A percentile compares a stretch with the other conserved stretches of the same genome.
These are phyloP conservation scores for Phytophthora pinifolia DNA, from an alignment of 352 stramenopile genomes.

Conservation along the genomic window DNA sequence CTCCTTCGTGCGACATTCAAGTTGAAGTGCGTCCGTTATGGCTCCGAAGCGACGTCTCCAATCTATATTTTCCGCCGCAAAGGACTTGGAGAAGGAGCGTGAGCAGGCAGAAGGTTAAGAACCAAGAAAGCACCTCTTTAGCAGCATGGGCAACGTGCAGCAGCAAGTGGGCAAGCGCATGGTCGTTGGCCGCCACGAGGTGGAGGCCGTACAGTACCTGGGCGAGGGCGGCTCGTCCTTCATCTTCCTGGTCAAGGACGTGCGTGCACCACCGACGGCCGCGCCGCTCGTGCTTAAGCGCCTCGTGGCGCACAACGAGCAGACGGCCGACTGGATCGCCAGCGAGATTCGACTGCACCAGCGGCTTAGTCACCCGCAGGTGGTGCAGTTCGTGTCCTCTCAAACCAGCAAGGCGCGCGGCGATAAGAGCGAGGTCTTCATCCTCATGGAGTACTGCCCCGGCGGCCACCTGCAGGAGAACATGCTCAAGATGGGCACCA, in stretches of 20 bases:
- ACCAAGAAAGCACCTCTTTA: background rate
- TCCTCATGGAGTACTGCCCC: slow-evolving; percentile 97
- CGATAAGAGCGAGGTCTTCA: slow-evolving; percentile 88
- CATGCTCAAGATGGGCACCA: slow-evolving; percentile 86
- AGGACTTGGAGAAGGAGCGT: too few relatives aligned
- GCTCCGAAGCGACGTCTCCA: slow-evolving; percentile 34
- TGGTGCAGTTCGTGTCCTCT: slow-evolving; percentile 71
- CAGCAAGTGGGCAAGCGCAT: slow-evolving; percentile 73
- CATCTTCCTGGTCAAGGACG: slow-evolving; percentile 82
- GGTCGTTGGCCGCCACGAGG: slow-evolving; percentile 58
- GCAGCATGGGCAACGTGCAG: slow-evolving; percentile 73
- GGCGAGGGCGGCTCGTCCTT: slow-evolving; percentile 79
- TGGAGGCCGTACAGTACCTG: slow-evolving; percentile 75
- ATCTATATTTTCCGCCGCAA: too few relatives aligned
- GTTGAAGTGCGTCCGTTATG: slow-evolving; percentile 22
- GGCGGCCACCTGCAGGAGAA: slow-evolving; percentile 93
- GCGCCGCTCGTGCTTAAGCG: slow-evolving; percentile 70
- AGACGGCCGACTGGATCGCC: slow-evolving; percentile 56
- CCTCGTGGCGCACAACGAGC: slow-evolving; percentile 70
- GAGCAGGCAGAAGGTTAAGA: too few relatives aligned
- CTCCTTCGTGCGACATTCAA: background rate
- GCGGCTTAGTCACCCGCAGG: slow-evolving; percentile 60
- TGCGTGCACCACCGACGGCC: slow-evolving; percentile 27
- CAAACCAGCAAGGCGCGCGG: slow-evolving; percentile 39
- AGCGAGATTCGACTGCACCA: slow-evolving; percentile 77